phyloP scores from a whole-genome alignment of 495 filamentous ascomycete species.

The Bathelium albidoporum region DNA sequence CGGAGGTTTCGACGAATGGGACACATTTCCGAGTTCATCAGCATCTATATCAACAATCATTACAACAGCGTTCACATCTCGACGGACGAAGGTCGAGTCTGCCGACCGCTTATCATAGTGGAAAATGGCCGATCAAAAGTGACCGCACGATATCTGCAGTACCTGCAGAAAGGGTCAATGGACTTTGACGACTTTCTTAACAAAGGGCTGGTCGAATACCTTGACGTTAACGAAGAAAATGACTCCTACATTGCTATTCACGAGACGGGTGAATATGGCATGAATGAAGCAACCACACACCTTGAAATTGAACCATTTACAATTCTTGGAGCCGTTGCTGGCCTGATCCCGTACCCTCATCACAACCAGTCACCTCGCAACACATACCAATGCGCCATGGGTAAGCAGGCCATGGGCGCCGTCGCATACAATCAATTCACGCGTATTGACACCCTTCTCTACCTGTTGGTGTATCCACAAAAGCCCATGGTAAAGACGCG shows the following conservation, averaged over 20 bases:
- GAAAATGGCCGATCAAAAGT: conserved; percentile 74
- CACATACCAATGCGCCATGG: conserved; percentile 99
- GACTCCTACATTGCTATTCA: conserved; percentile 86
- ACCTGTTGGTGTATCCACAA: conserved; percentile 95
- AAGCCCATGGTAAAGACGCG: conserved; percentile 95
- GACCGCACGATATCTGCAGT: conserved; percentile 60
- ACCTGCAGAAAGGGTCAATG: conserved; percentile 67
- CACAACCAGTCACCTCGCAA: conserved; percentile 99
- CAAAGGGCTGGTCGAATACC: conserved; percentile 83
- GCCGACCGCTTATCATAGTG: conserved; percentile 87
- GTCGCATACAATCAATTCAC: conserved; percentile 96
- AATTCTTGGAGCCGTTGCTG: conserved; percentile 91
- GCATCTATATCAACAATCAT: conserved; percentile 89
- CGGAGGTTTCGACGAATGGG: conserved; percentile 75
- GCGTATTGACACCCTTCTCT: conserved; percentile 88
- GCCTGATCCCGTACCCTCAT: conserved; percentile 94
- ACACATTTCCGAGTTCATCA: conserved; percentile 84
- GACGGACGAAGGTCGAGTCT: conserved; percentile 93
- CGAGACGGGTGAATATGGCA: conserved; percentile 50
- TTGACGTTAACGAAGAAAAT: conserved; percentile 98
- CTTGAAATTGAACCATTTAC: conserved; percentile 98
- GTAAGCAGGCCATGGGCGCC: conserved; percentile 97
- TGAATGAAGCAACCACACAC: conserved; percentile 73
- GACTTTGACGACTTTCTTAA: conserved; percentile 89
- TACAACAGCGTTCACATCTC: conserved; percentile 88